Base-by-base conservation (phyloP, 495 filamentous ascomycete genomes). In the Talaromyces wortmannii region DNA sequence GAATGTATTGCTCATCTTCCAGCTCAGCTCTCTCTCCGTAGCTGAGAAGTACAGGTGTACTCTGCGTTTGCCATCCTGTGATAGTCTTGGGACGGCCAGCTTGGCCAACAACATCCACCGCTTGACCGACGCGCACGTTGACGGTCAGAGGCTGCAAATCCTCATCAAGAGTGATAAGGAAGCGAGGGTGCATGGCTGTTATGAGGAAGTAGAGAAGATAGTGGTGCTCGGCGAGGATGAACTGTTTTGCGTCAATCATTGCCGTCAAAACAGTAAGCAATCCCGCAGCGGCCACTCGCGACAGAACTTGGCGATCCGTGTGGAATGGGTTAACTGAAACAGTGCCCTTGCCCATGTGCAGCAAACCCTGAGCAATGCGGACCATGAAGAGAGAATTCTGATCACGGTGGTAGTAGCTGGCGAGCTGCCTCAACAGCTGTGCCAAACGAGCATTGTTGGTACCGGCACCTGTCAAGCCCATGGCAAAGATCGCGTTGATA, bases 301-400 rank as follows among this genome's bases (percentile, higher is more conserved):
- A 97, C 33, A 99, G 82, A 30, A 97, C 89, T 69, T 95, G 90
- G 49, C 94, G 90, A 67, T 99, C 94, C 17, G 91, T 97, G 78
- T 99, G 92, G 87, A 99, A 97, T 29, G 94, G 94, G 71, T 87
- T 96, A 63, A 97, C 76, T 29, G 90, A 90, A 63, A 97, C 83
- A 3, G 94, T 97, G 62, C 95, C 94, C 77, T 99, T 99, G 77
- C 94, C 94, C 92, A 97, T 96, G 76, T 99, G 94, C 58, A 99
- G 66, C 10, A 99, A 82, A 71, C 94, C 94, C 68, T 99, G 94
- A 23, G 94, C 95, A 63, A 99, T 97, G 63, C 94, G 89, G 32
- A 99, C 94, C 94, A 97, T 97, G 77, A 99, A 99, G 6, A 99
- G 74, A 0, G 92, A 88, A 60, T 95, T 91, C 62, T 91, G 88